Evolutionary conservation across 805 yeast genomes (phyloP).

Genomic region (Kluyveromyces lactis): DNA sequence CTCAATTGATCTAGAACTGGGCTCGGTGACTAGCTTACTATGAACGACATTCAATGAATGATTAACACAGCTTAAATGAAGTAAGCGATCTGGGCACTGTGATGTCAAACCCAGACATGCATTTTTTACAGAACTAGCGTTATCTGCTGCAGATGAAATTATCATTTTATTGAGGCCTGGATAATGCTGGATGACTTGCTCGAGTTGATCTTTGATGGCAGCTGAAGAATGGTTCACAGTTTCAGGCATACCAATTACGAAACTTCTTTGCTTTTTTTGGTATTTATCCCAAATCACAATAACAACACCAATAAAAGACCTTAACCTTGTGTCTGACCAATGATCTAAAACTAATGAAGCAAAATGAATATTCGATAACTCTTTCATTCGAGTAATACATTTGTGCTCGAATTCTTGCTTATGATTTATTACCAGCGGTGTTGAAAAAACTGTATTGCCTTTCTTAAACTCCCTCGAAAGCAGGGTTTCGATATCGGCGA

Average conservation of each 20-base stretch:
- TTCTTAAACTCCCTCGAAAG: not conserved
- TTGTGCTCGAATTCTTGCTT: slow-evolving; percentile 4
- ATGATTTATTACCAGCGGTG: not conserved
- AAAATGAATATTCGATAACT: not conserved
- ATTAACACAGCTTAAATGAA: slow-evolving; percentile 2
- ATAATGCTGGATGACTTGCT: not conserved
- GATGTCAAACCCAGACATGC: not conserved
- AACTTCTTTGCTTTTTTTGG: slow-evolving; percentile 2
- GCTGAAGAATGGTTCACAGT: slow-evolving; percentile 1
- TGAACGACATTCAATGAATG: slow-evolving; percentile 3
- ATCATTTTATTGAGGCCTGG: not conserved
- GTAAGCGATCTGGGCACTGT: not conserved
- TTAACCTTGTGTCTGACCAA: slow-evolving; percentile 3
- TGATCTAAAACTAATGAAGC: slow-evolving; percentile 3
- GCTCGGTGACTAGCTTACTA: slow-evolving; percentile 3
- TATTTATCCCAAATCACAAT: slow-evolving; percentile 4
- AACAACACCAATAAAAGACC: slow-evolving; percentile 4
- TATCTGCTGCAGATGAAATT: slow-evolving; percentile 1
- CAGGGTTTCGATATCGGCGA: not conserved
- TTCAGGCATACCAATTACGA: slow-evolving; percentile 4
- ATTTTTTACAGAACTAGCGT: slow-evolving; percentile 4
- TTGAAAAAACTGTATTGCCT: slow-evolving; percentile 2
- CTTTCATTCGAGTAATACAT: not conserved
- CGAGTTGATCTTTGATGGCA: slow-evolving; percentile 1
- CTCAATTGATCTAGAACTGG: not conserved